phyloP scores from a whole-genome alignment of 371 early-diverging fungal genomes.

The Mortierella sp. region DNA sequence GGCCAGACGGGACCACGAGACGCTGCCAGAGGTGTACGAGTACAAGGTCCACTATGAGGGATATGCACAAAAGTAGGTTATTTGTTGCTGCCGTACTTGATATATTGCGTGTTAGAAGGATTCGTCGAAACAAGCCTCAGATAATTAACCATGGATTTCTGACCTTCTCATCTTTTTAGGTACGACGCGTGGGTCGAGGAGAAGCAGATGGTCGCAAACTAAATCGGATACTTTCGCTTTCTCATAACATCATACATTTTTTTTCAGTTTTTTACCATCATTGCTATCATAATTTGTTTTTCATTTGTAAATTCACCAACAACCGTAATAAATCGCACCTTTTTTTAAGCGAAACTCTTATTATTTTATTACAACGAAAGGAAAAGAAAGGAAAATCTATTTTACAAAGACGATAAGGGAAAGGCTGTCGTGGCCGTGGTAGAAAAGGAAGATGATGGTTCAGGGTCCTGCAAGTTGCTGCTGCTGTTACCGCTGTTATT shows the following conservation, averaged over 20 bases:
- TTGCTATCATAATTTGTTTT: neutral
- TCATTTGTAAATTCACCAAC: neutral
- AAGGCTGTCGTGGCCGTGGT: neutral
- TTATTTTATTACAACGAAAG: neutral
- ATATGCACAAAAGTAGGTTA: conserved; percentile 19
- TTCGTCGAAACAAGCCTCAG: neutral
- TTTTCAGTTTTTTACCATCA: neutral
- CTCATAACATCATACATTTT: neutral
- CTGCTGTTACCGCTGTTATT: no score
- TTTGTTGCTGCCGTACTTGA: neutral
- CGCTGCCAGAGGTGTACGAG: conserved; percentile 22
- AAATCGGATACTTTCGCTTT: neutral
- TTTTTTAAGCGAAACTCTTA: neutral
- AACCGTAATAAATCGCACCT: neutral
- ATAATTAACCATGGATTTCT: neutral
- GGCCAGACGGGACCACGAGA: conserved; percentile 23
- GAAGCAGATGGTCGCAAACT: neutral
- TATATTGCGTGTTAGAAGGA: neutral
- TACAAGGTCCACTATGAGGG: conserved; percentile 30
- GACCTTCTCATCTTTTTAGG: neutral
- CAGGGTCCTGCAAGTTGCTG: neutral
- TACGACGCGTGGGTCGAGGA: conserved; percentile 28
- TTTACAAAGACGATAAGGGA: neutral
- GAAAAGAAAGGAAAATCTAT: neutral
- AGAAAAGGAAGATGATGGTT: neutral